Evolutionary conservation across 2,329 filamentous ascomycete genomes (phyloP).

Genomic region (Monosporascus sp.): DNA sequence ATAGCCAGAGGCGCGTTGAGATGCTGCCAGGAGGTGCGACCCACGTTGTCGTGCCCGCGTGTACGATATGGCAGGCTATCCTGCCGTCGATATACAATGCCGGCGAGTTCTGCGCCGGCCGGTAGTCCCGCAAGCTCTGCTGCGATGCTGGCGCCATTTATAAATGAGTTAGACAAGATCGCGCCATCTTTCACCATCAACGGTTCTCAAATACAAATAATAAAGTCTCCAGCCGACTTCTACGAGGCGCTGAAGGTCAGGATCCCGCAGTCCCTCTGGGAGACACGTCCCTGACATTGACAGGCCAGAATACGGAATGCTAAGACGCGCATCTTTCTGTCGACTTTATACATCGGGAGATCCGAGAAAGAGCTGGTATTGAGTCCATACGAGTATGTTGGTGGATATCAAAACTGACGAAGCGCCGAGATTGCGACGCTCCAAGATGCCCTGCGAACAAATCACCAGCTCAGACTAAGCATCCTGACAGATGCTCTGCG

Average conservation of each 20-base stretch:
- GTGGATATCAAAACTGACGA: conserved; percentile 5
- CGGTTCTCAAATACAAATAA: conserved; percentile 72
- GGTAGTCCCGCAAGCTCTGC: conserved; percentile 25
- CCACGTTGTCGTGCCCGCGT: conserved; percentile 13
- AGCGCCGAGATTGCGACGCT: conserved; percentile 63
- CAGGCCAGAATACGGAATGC: conserved; percentile 78
- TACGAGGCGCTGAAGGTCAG: conserved; percentile 82
- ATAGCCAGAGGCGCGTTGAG: conserved; percentile 21
- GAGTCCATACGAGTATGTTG: not conserved
- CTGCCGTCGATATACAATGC: conserved; percentile 37
- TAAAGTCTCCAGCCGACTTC: conserved; percentile 80
- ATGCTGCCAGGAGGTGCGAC: conserved; percentile 23
- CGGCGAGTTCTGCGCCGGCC: conserved; percentile 20
- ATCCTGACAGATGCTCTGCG: conserved; percentile 88
- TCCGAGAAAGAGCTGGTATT: conserved; percentile 77
- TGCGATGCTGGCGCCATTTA: conserved; percentile 48
- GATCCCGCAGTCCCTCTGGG: conserved; percentile 1
- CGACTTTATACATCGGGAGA: conserved; percentile 95
- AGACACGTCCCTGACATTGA: conserved; percentile 3
- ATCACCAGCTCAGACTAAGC: conserved; percentile 73
- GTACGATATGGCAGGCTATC: conserved; percentile 25
- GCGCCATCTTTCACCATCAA: conserved; percentile 85
- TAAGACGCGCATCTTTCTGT: conserved; percentile 76
- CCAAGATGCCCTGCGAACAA: conserved; percentile 66
- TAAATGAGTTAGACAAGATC: conserved; percentile 75